Evolutionary conservation across 495 filamentous ascomycete genomes (phyloP).

Genomic region (Oidiodendron maius): DNA sequence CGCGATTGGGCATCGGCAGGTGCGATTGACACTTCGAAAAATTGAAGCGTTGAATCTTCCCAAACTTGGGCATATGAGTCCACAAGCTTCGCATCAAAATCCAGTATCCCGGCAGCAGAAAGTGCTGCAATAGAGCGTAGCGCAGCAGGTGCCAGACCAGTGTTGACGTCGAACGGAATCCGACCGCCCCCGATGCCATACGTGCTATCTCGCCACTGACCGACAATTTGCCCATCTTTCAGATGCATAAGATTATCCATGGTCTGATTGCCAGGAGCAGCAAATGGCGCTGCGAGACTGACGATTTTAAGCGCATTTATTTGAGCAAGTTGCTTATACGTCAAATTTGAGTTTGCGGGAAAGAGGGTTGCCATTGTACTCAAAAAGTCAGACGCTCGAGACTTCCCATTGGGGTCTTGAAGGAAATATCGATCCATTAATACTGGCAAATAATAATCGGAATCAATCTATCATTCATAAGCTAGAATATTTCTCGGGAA

Average conservation of each 20-base stretch:
- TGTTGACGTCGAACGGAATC: conserved; percentile 62
- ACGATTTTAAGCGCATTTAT: conserved; percentile 53
- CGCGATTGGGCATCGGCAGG: conserved; percentile 33
- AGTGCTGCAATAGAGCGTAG: conserved; percentile 51
- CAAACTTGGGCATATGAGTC: conserved; percentile 50
- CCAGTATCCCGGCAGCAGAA: conserved; percentile 41
- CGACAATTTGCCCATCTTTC: conserved; percentile 48
- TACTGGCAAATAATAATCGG: conserved; percentile 56
- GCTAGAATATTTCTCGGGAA: not conserved
- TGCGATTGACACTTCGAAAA: conserved; percentile 49
- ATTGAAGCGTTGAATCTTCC: conserved; percentile 55
- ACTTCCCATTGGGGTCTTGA: conserved; percentile 35
- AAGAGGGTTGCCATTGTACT: conserved; percentile 40
- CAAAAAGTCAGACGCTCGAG: conserved; percentile 39
- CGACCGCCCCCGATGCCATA: conserved; percentile 58
- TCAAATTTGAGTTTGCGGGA: conserved; percentile 41
- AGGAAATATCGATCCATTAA: conserved; percentile 55
- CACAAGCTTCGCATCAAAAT: conserved; percentile 30
- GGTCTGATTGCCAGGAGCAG: conserved; percentile 33
- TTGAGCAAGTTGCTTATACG: conserved; percentile 44
- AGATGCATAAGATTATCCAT: conserved; percentile 52
- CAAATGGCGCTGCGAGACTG: conserved; percentile 48
- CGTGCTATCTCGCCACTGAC: conserved; percentile 57
- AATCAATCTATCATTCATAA: conserved; percentile 39
- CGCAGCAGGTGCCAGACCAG: conserved; percentile 55